These are phyloP conservation scores for Fusarium buharicum DNA, from an alignment of 2,329 filamentous ascomycete species.

Conservation along the genomic window DNA sequence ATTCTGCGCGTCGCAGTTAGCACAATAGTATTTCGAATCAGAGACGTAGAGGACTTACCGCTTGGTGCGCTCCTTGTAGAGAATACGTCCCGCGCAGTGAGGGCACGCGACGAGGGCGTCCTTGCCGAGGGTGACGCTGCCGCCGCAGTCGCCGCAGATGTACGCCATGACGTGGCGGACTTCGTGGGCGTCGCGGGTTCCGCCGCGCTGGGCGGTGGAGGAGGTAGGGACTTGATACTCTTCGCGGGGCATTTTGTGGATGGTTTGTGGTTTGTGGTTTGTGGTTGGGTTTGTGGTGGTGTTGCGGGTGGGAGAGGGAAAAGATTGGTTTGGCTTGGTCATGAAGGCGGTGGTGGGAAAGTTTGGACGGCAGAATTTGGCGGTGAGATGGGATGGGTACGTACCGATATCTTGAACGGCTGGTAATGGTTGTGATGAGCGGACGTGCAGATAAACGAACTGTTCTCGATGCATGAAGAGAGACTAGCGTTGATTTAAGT, in stretches of 20 bases:
- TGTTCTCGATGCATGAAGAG: too few relatives aligned
- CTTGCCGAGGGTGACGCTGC: conserved; percentile 54
- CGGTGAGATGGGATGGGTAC: conserved; percentile 31
- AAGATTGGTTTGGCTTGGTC: conserved; percentile 37
- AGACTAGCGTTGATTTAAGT: too few relatives aligned
- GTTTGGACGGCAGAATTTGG: conserved; percentile 45
- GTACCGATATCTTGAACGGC: background rate
- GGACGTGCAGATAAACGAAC: too few relatives aligned
- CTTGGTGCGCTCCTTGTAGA: conserved; percentile 98
- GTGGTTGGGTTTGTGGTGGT: conserved; percentile 8
- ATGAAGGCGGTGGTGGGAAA: conserved; percentile 40
- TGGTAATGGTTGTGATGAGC: background rate
- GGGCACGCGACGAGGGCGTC: conserved; percentile 62
- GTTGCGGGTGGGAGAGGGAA: conserved; percentile 27
- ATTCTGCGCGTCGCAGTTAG: conserved; percentile 67
- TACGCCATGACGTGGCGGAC: conserved; percentile 53
- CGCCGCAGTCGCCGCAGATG: conserved; percentile 58
- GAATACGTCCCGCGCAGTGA: conserved; percentile 86
- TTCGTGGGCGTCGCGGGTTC: conserved; percentile 54
- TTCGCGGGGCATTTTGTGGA: conserved; percentile 72
- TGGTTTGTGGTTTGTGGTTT: background rate
- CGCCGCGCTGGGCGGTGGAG: conserved; percentile 56
- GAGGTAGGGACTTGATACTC: conserved; percentile 78
- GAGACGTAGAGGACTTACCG: conserved; percentile 68
- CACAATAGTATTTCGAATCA: accelerated